phyloP scores from a whole-genome alignment of 257 asterid genomes.

The Voacanga thouarsii region DNA sequence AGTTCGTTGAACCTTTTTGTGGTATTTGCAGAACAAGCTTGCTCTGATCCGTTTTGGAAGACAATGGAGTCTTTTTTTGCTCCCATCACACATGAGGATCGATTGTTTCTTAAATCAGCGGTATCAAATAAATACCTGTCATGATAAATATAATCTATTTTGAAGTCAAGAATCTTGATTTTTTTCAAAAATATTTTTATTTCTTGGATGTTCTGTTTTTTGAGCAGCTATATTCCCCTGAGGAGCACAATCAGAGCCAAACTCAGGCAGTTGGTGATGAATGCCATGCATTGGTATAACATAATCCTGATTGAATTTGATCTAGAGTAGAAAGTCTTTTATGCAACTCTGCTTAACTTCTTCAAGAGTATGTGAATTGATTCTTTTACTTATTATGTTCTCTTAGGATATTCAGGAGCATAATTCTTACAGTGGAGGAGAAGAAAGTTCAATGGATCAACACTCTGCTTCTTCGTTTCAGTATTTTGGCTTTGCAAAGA shows the following conservation, averaged over 20 bases:
- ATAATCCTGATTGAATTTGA: not conserved
- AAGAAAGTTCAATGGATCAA: not conserved
- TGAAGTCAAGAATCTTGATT: not conserved
- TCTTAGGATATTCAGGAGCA: not conserved
- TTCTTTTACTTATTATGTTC: not conserved
- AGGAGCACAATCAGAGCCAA: conserved; percentile 10
- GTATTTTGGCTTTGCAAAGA: not conserved
- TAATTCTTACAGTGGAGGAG: not conserved
- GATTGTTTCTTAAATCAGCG: conserved; percentile 10
- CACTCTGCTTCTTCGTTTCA: not conserved
- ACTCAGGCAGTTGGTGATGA: conserved; percentile 3
- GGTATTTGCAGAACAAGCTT: conserved; percentile 22
- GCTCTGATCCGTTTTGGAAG: conserved; percentile 21
- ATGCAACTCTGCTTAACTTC: not conserved
- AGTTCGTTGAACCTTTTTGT: not conserved
- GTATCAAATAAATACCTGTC: not conserved
- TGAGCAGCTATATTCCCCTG: conserved; percentile 2
- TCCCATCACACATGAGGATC: conserved; percentile 10
- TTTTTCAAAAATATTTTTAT: not conserved
- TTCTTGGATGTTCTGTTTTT: not conserved
- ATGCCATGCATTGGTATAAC: not conserved
- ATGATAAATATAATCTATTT: not conserved
- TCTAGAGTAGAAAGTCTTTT: not conserved
- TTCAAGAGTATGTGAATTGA: not conserved
- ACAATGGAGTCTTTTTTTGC: conserved; percentile 18